These are phyloP conservation scores for Apiotrichum veenhuisii DNA, from an alignment of 1,284 basidiomycete species.

Conservation along the genomic window DNA sequence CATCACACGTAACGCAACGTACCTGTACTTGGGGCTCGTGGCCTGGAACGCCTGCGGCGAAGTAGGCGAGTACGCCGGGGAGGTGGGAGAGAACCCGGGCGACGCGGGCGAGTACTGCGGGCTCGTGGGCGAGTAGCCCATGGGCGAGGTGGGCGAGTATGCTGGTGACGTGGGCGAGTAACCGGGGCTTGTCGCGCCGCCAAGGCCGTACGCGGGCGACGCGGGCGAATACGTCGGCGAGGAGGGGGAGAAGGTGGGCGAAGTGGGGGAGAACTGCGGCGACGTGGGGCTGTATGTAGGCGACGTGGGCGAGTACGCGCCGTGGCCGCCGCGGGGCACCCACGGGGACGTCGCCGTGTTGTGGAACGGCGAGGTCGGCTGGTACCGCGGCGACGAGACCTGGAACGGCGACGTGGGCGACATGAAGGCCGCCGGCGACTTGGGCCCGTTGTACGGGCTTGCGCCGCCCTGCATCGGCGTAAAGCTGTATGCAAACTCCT, in stretches of 20 bases:
- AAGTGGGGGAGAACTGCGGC: conserved; percentile 83
- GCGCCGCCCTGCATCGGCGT: conserved; percentile 63
- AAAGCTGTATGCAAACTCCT: conserved; percentile 57
- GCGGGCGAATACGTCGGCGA: conserved; percentile 53
- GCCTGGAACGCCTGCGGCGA: conserved; percentile 71
- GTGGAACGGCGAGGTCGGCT: conserved; percentile 73
- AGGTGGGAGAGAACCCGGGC: conserved; percentile 55
- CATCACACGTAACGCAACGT: too few relatives aligned
- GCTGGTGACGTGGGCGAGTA: conserved; percentile 41
- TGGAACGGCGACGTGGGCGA: conserved; percentile 77
- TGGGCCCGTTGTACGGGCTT: conserved; percentile 66
- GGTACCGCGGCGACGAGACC: conserved; percentile 48
- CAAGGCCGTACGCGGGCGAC: conserved; percentile 64
- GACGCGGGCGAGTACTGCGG: conserved; percentile 35
- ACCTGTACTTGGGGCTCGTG: conserved; percentile 68
- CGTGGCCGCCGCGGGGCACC: conserved; percentile 52
- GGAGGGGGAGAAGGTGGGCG: conserved; percentile 62
- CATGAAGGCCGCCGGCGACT: conserved; percentile 73
- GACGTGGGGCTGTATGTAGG: conserved; percentile 86
- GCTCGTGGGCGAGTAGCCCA: conserved; percentile 25
- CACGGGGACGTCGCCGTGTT: conserved; percentile 68
- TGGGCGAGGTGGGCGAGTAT: conserved; percentile 25
- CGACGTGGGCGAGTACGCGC: conserved; percentile 57
- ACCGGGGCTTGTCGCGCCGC: conserved; percentile 28
- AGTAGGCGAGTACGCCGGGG: conserved; percentile 49